Evolutionary conservation across 2,329 filamentous ascomycete genomes (phyloP), one percentile per base, ranked within the genome.

Genomic region (Fusarium cyanostomum): DNA sequence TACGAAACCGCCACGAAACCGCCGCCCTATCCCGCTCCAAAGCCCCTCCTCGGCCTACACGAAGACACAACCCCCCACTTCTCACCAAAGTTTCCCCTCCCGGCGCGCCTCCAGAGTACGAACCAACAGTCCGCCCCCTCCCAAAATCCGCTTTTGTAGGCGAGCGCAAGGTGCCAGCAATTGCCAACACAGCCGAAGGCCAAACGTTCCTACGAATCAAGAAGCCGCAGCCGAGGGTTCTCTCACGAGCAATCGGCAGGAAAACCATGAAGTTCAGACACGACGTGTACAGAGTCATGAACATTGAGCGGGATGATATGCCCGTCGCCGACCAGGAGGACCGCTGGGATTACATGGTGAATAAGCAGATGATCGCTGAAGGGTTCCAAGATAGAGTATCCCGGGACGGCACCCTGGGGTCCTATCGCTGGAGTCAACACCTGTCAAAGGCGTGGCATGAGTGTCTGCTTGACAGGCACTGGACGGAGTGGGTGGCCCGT

Each of bases 141-240:
- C 86, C 86, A 0, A 76, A 78, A 3, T 67, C 77, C 3, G 72
- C 79, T 18, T 78, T 91, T 2, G 30, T 33, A 7, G 63, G 70
- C 18, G 66, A 71, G 16, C 67, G 64, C 15, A 71, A 83, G 41
- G 80, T 92, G 3, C 91, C 91, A 1, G 77, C 77, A 1, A 71
- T 92, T 1, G 73, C 71, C 33, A 77, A 83, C 28, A 81, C 84
- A 5, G 81, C 87, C 3, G 79, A 81, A 35, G 81, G 81, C 24
- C 75, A 88, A 21, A 85, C 89, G 1, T 89, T 93, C 69, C 73
- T 94, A 26, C 86, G 91, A 31, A 75, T 89, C 39, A 82, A 79
- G 61, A 91, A 90, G 73, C 87, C 88, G 5, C 89, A 93, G 73
- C 83, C 88, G 3, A 71, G 72, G 1, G 75, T 76, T n/a, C 74